phyloP scores from a whole-genome alignment of 2,329 filamentous ascomycete genomes.

The Monosporascus sp. region DNA sequence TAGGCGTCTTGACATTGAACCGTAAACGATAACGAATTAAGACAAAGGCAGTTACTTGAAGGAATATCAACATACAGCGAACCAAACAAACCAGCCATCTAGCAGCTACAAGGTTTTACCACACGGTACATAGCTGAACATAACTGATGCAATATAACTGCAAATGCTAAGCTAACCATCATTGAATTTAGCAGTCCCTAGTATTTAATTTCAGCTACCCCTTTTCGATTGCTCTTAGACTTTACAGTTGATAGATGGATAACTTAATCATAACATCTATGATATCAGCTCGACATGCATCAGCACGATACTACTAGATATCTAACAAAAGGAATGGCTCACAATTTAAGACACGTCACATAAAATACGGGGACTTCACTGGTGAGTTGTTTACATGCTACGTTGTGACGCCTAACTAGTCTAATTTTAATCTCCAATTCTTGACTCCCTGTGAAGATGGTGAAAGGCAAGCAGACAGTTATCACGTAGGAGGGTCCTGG shows the following conservation, averaged over 20 bases:
- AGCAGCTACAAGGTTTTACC: too few relatives aligned
- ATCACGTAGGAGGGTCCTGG: slow-evolving; percentile 13
- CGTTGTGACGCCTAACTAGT: too few relatives aligned
- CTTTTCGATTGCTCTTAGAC: neutral
- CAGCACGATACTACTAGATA: neutral
- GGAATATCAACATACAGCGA: too few relatives aligned
- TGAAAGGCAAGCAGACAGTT: slow-evolving; percentile 19
- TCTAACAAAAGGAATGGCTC: neutral
- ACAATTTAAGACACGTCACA: neutral
- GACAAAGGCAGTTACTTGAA: too few relatives aligned
- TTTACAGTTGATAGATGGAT: neutral
- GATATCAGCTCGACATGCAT: slow-evolving; percentile 4
- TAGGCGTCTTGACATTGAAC: neutral
- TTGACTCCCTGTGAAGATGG: slow-evolving; percentile 10
- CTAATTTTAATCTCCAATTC: neutral
- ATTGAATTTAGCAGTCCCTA: too few relatives aligned
- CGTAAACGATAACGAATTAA: too few relatives aligned
- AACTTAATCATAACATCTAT: slow-evolving; percentile 14
- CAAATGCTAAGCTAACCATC: too few relatives aligned
- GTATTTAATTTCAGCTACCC: neutral
- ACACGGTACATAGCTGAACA: too few relatives aligned
- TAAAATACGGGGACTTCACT: too few relatives aligned
- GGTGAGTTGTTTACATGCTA: too few relatives aligned
- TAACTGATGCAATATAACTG: too few relatives aligned
- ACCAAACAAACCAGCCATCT: too few relatives aligned